Percentiles rank a stretch among this genome's conserved stretches.
phyloP scores from a whole-genome alignment of 805 yeast species.

The Yarrowia sp. region DNA sequence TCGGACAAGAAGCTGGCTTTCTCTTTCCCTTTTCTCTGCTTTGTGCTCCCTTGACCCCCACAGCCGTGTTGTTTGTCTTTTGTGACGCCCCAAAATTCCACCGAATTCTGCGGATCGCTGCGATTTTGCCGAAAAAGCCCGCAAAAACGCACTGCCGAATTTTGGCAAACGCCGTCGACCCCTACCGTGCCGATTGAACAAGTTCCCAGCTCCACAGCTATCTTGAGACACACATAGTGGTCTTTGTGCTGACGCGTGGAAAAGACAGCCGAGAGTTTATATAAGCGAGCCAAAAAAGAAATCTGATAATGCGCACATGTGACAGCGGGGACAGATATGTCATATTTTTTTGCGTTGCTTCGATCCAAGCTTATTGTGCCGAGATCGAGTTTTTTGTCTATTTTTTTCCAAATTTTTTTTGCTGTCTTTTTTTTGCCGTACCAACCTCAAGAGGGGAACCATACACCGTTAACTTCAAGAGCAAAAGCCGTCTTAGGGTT shows the following conservation, averaged over 20 bases:
- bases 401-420: not conserved
- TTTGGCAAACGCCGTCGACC: too few relatives aligned
- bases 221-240: not conserved
- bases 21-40: not conserved
- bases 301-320: not conserved
- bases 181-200: too few relatives aligned
- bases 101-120: too few relatives aligned
- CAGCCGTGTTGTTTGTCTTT: not conserved
- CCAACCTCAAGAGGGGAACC: too few relatives aligned
- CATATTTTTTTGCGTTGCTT: too few relatives aligned
- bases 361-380: too few relatives aligned
- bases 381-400: not conserved
- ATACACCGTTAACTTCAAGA: constrained; percentile 12
- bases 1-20: not conserved
- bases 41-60: not conserved
- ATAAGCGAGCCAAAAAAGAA: constrained; percentile 4
- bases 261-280: constrained; percentile 21
- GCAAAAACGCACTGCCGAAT: too few relatives aligned
- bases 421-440: not conserved
- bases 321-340: too few relatives aligned
- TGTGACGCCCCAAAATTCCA: too few relatives aligned
- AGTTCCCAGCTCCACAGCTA: too few relatives aligned
- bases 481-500: constrained; percentile 22
- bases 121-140: too few relatives aligned
- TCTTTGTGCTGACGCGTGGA: constrained; percentile 7